These are phyloP conservation scores for Exophiala phaeomuriformis DNA, from an alignment of 2,329 filamentous ascomycete genomes.

Conservation along the genomic window DNA sequence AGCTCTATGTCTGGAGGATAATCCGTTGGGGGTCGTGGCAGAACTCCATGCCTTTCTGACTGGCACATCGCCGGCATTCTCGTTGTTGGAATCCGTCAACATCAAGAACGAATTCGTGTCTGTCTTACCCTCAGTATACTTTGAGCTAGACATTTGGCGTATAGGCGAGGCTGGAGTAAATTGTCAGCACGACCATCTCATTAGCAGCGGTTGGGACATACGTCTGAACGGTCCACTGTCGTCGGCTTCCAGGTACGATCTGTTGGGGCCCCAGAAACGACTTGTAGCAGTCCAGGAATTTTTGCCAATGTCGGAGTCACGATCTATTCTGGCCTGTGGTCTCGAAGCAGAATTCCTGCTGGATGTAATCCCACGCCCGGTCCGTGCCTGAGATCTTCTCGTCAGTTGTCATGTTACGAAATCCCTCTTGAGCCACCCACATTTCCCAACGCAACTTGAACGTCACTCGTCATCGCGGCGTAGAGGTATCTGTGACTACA, in stretches of 20 bases:
- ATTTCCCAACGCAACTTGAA: constrained; percentile 31
- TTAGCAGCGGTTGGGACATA: constrained; percentile 29
- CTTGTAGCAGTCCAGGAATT: constrained; percentile 36
- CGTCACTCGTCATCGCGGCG: constrained; percentile 35
- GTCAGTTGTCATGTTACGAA: constrained; percentile 3
- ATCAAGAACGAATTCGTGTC: constrained; percentile 8
- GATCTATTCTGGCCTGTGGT: constrained; percentile 30
- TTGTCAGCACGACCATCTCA: constrained; percentile 6
- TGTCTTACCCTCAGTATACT: constrained; percentile 3
- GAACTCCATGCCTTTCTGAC: constrained; percentile 14
- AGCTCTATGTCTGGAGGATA: constrained; percentile 6
- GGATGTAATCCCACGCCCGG: constrained; percentile 8
- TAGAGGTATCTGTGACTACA: constrained; percentile 30
- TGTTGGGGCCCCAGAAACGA: constrained; percentile 48
- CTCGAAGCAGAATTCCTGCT: constrained; percentile 14
- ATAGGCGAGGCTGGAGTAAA: constrained; percentile 11
- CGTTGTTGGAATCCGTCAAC: constrained; percentile 9
- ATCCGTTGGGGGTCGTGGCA: constrained; percentile 1
- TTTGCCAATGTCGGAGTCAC: constrained; percentile 40
- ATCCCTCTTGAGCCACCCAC: constrained; percentile 28
- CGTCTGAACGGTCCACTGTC: constrained; percentile 45
- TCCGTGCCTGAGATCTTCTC: constrained; percentile 6
- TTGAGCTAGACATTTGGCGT: constrained; percentile 14
- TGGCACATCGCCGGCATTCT: constrained; percentile 6
- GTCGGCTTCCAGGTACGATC: constrained; percentile 42